These are phyloP conservation scores for Crithidia brevicula DNA, from an alignment of 208 protist species.

Conservation along the genomic window DNA sequence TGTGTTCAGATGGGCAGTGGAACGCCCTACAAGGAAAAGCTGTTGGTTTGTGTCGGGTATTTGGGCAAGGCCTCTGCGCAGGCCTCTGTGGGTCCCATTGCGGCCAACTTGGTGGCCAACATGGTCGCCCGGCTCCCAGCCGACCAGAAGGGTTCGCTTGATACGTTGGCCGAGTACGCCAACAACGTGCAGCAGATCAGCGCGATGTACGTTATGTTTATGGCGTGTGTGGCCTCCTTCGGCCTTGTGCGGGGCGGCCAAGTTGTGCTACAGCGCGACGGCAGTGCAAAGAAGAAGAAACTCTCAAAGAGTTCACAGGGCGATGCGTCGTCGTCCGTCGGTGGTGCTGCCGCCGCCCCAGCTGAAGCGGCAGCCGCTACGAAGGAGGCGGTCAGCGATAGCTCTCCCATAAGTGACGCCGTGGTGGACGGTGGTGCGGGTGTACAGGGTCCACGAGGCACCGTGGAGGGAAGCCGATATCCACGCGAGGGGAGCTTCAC, in stretches of 20 bases:
- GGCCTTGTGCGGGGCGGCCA: constrained; percentile 62
- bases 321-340: background rate
- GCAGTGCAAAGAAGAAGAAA: background rate
- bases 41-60: constrained; percentile 77
- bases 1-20: constrained; percentile 54
- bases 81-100: constrained; percentile 73
- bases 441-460: background rate
- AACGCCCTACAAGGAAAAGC: constrained; percentile 55
- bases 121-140: constrained; percentile 44
- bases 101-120: constrained; percentile 50
- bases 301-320: background rate
- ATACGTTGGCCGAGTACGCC: constrained; percentile 51
- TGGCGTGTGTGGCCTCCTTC: constrained; percentile 69
- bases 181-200: constrained; percentile 76
- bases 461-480: background rate
- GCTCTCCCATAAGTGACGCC: background rate
- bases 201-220: constrained; percentile 84
- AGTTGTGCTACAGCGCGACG: constrained; percentile 40
- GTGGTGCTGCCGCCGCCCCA: background rate
- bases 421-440: background rate
- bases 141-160: constrained; percentile 16
- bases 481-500: constrained; percentile 7
- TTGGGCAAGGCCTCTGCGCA: constrained; percentile 78
- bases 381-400: background rate
- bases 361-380: background rate